Base-by-base conservation (phyloP, 139 green algal genomes). In the Trebouxia sp. region DNA sequence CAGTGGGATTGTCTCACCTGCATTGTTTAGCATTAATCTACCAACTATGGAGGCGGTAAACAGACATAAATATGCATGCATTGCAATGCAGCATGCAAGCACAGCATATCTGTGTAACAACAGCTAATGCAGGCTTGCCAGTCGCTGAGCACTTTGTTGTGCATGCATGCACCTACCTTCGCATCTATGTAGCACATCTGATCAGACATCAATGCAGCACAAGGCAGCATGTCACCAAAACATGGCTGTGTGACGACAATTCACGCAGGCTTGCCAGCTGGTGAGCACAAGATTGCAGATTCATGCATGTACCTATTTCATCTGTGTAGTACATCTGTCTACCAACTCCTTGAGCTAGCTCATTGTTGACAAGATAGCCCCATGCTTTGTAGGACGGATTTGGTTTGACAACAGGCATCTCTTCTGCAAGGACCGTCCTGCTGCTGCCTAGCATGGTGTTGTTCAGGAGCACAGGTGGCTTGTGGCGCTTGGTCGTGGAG, bases 241-340 rank as follows among this genome's bases (percentile, higher is more conserved):
- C 72, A 65, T 0, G 24, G 7, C 43, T 8, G 24, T 24, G 12
- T 39, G 56, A 69, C 12, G 37, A 28, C 56, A 12, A 38, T 12
- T 11, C 12, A 67, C n/a, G 37, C 1, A 28, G 32, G 56, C 20
- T n/a, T 5, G 5, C 56, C 26, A 28, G 56, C 20, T 24, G 12
- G 26, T n/a, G 32, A n/a, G 37, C 37, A n/a, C 26, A 69, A 35
- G 56, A n/a, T 39, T 38, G 6, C n/a, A n/a, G 41, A 5, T 3
- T 17, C 17, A 2, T 9, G 4, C 5, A 9, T 14, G 2, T 41
- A 84, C 80, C 81, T 78, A 53, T 78, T 45, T 50, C 65, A 78
- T 88, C 81, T 37, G 88, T 89, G 84, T 93, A 92, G 77, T 93
- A 95, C 86, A 95, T 89, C 72, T 80, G 83, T 17, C 83, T 80